Conservation (phyloP, 73 alveolate genomes). For the Uronychia setigera region DNA sequence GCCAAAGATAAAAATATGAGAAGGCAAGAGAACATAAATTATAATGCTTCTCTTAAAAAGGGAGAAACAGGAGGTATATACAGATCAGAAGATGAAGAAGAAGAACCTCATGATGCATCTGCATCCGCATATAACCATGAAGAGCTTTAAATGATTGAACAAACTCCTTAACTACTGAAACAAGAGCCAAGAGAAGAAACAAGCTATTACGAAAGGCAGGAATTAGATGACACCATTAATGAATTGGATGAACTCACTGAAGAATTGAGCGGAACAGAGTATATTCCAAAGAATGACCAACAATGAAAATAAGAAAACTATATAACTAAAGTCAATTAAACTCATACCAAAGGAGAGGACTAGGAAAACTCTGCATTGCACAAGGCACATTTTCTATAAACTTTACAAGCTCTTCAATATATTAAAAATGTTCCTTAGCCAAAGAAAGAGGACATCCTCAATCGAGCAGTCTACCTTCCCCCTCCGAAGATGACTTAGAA, state of each 20-base stretch:
- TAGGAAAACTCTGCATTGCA: conserved; percentile 37
- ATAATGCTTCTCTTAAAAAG: not conserved
- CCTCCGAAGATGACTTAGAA: conserved; percentile 18
- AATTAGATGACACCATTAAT: not conserved
- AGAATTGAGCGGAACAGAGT: not conserved
- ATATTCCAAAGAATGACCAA: not conserved
- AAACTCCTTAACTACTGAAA: not conserved
- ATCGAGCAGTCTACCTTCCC: conserved; percentile 32
- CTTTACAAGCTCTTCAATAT: conserved; percentile 33
- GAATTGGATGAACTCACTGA: not conserved
- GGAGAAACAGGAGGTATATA: not conserved
- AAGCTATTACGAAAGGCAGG: not conserved
- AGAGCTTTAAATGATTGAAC: not conserved
- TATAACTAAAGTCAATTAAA: too few relatives aligned
- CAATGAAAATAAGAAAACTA: not conserved
- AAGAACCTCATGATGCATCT: too few relatives aligned
- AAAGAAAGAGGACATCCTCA: conserved; percentile 7
- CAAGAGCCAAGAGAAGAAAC: not conserved
- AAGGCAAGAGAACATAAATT: not conserved
- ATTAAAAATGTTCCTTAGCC: conserved; percentile 41
- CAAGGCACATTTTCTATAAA: conserved; percentile 31
- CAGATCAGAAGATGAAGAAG: not conserved
- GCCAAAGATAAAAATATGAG: too few relatives aligned
- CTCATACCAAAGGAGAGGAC: too few relatives aligned
- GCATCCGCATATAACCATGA: not conserved